phyloP scores from a whole-genome alignment of 345 rosid species.

The Abelmoschus esculentus region DNA sequence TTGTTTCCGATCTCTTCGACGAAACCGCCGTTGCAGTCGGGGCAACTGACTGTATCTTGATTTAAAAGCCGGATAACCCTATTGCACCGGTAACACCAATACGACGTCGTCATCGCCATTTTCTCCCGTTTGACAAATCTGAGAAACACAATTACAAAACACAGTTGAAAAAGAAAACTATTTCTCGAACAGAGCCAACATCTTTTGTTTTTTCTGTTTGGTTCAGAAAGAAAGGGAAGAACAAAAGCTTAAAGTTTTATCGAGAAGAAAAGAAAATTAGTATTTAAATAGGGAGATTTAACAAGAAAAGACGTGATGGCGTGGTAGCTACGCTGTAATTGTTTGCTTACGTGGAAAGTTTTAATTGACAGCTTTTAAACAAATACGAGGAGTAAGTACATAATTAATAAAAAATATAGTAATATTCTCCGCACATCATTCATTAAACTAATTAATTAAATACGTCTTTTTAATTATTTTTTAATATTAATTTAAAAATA shows the following conservation, averaged over 20 bases:
- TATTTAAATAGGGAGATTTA: background rate
- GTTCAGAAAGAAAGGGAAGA: background rate
- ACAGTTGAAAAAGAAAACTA: background rate
- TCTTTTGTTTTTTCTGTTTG: background rate
- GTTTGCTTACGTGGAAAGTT: slow-evolving; percentile 13
- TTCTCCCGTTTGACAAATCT: slow-evolving; percentile 7
- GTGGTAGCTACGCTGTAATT: slow-evolving; percentile 13
- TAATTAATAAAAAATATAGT: too few species aligned
- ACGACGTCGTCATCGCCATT: slow-evolving; percentile 55
- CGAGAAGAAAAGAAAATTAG: background rate
- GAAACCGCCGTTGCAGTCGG: slow-evolving; percentile 79
- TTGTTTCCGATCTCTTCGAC: slow-evolving; percentile 54
- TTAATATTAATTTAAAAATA: too few species aligned
- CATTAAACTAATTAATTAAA: too few species aligned
- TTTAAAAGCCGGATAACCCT: slow-evolving; percentile 50
- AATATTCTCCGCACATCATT: too few species aligned
- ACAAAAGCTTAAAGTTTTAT: background rate
- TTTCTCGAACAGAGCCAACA: background rate
- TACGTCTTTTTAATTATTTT: too few species aligned
- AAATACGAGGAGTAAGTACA: background rate
- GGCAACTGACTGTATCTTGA: slow-evolving; percentile 46
- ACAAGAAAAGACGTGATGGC: slow-evolving; percentile 35
- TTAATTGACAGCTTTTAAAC: slow-evolving; percentile 5
- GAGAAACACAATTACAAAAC: background rate
- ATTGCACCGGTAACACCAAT: slow-evolving; percentile 87